These are phyloP conservation scores for Lactuca sativa DNA, from an alignment of 129 eudicot genomes.

Conservation along the genomic window DNA sequence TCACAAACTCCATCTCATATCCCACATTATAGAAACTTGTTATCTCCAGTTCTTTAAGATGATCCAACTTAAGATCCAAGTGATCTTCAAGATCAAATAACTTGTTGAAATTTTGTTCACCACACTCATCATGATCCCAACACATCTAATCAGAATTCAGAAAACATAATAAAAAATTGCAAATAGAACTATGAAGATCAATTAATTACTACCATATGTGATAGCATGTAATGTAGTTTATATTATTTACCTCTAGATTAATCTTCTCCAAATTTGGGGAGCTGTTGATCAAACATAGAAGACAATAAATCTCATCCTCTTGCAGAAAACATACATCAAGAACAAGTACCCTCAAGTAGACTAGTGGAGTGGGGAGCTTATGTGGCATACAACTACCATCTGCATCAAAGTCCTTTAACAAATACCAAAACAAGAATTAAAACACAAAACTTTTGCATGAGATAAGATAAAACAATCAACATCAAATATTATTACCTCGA, in stretches of 20 bases:
- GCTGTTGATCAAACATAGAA: background rate
- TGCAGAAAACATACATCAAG: background rate
- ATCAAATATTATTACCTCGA: background rate
- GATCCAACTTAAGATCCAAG: background rate
- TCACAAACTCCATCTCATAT: constrained; percentile 3
- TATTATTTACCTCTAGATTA: background rate
- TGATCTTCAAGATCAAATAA: background rate
- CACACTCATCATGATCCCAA: background rate
- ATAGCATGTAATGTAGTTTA: too few species aligned
- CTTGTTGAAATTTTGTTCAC: background rate
- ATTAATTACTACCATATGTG: too few species aligned
- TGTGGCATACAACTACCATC: background rate
- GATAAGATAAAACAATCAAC: background rate
- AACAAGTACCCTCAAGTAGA: background rate
- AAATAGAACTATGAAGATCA: too few species aligned
- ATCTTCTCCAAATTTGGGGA: background rate
- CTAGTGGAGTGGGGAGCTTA: background rate
- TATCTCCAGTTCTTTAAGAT: background rate
- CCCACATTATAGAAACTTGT: background rate
- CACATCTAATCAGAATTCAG: background rate
- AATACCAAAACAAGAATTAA: background rate
- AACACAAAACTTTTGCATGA: background rate
- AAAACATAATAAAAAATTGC: background rate
- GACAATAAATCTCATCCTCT: background rate
- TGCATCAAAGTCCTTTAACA: background rate